Base-by-base conservation (phyloP, 1,139 yeast genomes). In the Nakaseomyces delphensis region DNA sequence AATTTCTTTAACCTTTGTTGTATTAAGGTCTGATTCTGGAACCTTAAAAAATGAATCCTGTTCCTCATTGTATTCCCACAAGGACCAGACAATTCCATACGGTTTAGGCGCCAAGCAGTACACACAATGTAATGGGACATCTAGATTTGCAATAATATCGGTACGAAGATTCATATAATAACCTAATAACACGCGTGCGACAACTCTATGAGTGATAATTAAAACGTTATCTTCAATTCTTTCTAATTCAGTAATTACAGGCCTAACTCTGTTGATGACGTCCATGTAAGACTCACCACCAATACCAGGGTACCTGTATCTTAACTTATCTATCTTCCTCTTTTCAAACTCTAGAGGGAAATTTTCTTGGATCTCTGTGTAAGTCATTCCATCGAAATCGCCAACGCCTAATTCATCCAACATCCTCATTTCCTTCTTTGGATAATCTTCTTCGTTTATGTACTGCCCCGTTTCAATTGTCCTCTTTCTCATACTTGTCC, bases 281-380 rank as follows among this genome's bases (percentile, higher is more conserved):
- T 91, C 98, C 53, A 89, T 67, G 55, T 89, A 89, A 0, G 95
- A 83, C 64, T 89, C 97, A 27, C 97, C 97, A n/a, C 96, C 96
- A 42, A 86, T 84, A 9, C 97, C 97, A 2, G 97, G 97, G 59
- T 87, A 89, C 51, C 97, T 69, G 63, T 87, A 89, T 21, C 80
- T 69, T 54, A 89, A 70, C 64, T 89, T 89, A 61, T 85, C 82
- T 37, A 71, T 69, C 51, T 85, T 67, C 47, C 96, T 73, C 16
- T 87, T 74, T 38, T 75, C 77, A 56, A 82, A 89, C 62, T 91
- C 97, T 36, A 73, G 75, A 0, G 96, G 96, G 53, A 71, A 76
- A 52, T 69, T 69, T 4, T 64, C 65, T 59, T 82, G 83, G 50
- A 89, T 86, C 56, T 86, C 91, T 40, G 78, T 76, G 56, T 87